These are phyloP conservation scores for Acacia concinna DNA, from an alignment of 331 rosid species.

Conservation along the genomic window DNA sequence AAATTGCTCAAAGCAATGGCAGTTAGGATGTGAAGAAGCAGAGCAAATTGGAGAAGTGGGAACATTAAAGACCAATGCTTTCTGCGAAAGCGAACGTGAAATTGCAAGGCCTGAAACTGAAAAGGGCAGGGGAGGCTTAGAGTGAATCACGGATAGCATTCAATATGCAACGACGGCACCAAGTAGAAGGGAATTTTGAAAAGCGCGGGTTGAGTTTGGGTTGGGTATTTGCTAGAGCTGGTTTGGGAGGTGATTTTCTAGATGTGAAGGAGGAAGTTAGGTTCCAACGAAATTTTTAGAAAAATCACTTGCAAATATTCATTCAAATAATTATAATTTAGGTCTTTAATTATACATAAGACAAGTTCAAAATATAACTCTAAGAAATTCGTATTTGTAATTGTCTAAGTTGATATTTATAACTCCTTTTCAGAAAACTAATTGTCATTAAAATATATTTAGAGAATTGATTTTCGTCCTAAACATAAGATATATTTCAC, in stretches of 20 bases:
- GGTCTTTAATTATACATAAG: no score
- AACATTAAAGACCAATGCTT: conserved; percentile 41
- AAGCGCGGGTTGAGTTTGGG: not conserved
- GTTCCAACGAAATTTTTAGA: no score
- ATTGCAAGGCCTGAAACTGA: conserved; percentile 32
- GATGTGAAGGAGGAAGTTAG: no score
- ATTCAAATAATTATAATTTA: no score
- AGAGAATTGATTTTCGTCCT: no score
- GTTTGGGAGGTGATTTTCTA: not conserved
- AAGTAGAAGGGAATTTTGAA: not conserved
- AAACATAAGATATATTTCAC: no score
- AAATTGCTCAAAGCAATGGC: conserved; percentile 27
- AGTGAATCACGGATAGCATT: conserved; percentile 28
- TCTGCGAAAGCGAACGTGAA: conserved; percentile 28
- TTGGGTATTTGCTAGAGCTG: not conserved
- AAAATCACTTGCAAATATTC: no score
- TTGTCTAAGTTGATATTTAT: no score
- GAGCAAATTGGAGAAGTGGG: conserved; percentile 32
- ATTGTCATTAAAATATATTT: no score
- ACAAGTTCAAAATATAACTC: no score
- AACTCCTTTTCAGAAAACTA: no score
- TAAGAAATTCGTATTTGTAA: no score
- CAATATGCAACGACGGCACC: not conserved
- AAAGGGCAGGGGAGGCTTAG: conserved; percentile 23
- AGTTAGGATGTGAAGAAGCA: conserved; percentile 19